Evolutionary conservation across 1,284 basidiomycete species (phyloP).

Genomic region (Grifola frondosa): DNA sequence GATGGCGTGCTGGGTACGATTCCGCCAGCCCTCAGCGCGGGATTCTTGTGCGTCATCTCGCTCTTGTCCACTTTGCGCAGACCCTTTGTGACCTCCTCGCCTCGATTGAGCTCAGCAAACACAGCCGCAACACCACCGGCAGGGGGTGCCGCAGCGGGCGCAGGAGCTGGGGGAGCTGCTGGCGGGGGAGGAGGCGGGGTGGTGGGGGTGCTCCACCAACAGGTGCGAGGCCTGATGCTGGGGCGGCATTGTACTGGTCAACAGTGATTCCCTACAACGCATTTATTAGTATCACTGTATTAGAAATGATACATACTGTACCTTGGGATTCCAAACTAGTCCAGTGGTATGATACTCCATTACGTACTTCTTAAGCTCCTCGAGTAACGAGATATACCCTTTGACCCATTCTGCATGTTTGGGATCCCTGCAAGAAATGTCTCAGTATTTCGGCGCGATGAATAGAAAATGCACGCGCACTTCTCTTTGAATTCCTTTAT

Average conservation of each 20-base stretch:
- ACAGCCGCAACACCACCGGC: conserved; percentile 77
- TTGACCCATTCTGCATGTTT: conserved; percentile 90
- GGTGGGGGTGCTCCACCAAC: conserved; percentile 38
- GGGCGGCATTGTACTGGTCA: conserved; percentile 51
- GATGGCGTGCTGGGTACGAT: conserved; percentile 52
- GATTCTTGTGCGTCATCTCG: conserved; percentile 99
- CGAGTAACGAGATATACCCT: conserved; percentile 70
- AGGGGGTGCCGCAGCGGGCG: conserved; percentile 40
- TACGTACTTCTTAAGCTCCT: conserved; percentile 82
- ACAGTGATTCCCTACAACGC: conserved; percentile 59
- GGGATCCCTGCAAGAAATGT: conserved; percentile 60
- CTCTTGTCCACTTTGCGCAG: conserved; percentile 94
- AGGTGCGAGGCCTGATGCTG: conserved; percentile 27
- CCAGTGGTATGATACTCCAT: conserved; percentile 88
- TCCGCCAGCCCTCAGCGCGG: conserved; percentile 69
- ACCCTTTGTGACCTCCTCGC: conserved; percentile 87
- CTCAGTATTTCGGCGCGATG: conserved; percentile 2
- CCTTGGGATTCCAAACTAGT: conserved; percentile 87
- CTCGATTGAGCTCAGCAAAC: conserved; percentile 92
- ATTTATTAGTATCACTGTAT: background rate
- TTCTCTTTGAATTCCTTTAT: conserved; percentile 94
- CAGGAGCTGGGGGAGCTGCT: conserved; percentile 40
- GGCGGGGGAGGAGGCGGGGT: conserved; percentile 60
- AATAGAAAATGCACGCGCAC: conserved; percentile 45
- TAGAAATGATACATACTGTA: conserved; percentile 30